Evolutionary conservation across 257 asterid species (phyloP).

Genomic region (Asclepias syriaca): DNA sequence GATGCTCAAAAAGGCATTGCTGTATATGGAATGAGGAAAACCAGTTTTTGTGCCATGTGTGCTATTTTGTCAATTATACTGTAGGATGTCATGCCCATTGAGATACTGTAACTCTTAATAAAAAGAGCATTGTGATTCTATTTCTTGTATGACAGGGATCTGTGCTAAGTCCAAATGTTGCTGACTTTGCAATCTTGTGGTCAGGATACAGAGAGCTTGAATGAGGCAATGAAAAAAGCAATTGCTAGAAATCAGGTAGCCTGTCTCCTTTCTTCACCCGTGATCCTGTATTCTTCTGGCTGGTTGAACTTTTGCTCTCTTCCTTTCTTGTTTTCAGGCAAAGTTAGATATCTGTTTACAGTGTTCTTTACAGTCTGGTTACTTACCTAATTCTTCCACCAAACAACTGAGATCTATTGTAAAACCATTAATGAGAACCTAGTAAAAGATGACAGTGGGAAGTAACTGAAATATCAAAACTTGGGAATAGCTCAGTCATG

Average conservation of each 20-base stretch:
- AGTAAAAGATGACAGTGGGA: neutral
- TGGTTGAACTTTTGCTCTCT: neutral
- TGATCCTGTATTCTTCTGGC: constrained; percentile 3
- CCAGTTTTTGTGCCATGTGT: neutral
- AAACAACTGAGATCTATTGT: neutral
- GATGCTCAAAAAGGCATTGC: neutral
- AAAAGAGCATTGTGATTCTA: constrained; percentile 28
- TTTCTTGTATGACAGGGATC: constrained; percentile 28
- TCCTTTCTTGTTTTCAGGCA: neutral
- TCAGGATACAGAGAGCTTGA: constrained; percentile 70
- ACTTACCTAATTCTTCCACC: neutral
- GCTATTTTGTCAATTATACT: constrained; percentile 8
- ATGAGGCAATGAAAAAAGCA: constrained; percentile 62
- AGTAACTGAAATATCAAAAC: neutral
- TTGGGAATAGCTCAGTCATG: neutral
- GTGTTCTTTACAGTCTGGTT: neutral
- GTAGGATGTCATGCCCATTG: constrained; percentile 11
- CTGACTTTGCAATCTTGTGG: constrained; percentile 54
- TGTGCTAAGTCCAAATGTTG: constrained; percentile 29
- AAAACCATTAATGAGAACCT: neutral
- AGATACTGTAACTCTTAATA: constrained; percentile 16
- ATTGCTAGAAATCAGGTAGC: constrained; percentile 71
- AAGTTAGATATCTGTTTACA: neutral
- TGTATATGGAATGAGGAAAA: neutral
- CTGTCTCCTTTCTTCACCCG: constrained; percentile 2